Percentiles rank a stretch among this genome's conserved stretches.
These are phyloP conservation scores for Plasmodium coatneyi DNA, from an alignment of 169 alveolate species.

Conservation along the genomic window DNA sequence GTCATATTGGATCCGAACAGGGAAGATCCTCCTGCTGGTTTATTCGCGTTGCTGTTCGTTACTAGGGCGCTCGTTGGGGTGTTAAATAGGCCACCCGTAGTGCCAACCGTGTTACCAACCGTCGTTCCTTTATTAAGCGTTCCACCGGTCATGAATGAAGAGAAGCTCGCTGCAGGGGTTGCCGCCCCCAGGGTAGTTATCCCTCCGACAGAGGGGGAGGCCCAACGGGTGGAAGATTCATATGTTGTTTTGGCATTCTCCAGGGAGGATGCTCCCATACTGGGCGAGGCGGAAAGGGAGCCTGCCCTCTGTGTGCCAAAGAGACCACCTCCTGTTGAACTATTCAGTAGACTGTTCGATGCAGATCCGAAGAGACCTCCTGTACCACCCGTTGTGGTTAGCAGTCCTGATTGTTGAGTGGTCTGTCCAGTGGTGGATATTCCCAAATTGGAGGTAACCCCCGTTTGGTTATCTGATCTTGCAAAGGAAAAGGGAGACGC, in stretches of 20 bases:
- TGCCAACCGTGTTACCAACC: background rate
- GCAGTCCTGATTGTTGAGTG: background rate
- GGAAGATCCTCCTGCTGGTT: background rate
- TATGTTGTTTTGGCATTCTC: constrained; percentile 15
- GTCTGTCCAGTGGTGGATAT: background rate
- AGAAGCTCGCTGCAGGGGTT: background rate
- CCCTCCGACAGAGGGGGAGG: constrained; percentile 9
- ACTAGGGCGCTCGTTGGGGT: constrained; percentile 1
- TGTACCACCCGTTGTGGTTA: background rate
- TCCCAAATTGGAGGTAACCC: background rate
- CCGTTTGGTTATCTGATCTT: background rate
- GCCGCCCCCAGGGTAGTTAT: background rate
- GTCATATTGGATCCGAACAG: constrained; percentile 2
- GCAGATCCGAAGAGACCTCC: background rate
- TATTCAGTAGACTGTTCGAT: background rate
- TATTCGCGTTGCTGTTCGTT: background rate
- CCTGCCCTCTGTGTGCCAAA: background rate
- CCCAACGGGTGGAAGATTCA: constrained; percentile 12
- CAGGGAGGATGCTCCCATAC: background rate
- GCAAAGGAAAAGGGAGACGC: background rate
- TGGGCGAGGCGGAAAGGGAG: background rate
- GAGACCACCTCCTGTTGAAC: background rate
- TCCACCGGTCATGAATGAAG: background rate
- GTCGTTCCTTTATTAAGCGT: background rate
- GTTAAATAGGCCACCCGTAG: background rate